Evolutionary conservation across 495 filamentous ascomycete genomes (phyloP), one percentile per base, ranked within the genome.

Genomic region (Hyaloscypha variabilis): DNA sequence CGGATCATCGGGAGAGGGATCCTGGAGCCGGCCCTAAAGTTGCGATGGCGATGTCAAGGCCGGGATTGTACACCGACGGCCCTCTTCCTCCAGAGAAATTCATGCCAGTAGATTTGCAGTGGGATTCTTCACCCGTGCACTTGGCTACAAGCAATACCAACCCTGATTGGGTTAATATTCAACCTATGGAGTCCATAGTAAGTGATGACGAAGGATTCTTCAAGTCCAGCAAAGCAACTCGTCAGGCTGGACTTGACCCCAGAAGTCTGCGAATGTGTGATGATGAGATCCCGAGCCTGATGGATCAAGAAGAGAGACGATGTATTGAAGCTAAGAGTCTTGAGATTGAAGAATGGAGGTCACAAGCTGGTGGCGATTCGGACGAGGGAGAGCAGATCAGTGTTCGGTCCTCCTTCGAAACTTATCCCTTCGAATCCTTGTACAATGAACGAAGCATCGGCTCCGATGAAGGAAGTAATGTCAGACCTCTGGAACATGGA

Each of bases 231-330:
- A 58, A 64, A 36, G 42, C 19, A 17, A 73, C 71, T 21, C 71
- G 71, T 25, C 73, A 69, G 59, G 51, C 63, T 25, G 73, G 73
- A 8, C 14, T 74, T n/a, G 68, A 70, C 36, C 73, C 73, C 5
- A 63, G 73, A n/a, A 59, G 34, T 39, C 67, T 72, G 56, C 58
- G 57, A 39, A 14, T 60, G 8, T 19, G 69, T 46, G 60, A 71
- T 42, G 60, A 21, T 21, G 51, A 63, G 30, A 36, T 75, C 23
- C 70, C 64, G 17, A 74, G 31, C 28, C 52, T 75, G 39, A 72
- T 69, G 26, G 68, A 75, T 42, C 72, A 72, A 61, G 73, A 74
- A 31, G 58, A 67, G 21, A 46, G 63, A 60, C 61, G 65, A n/a
- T 66, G 65, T 14, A 49, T 71, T 26, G 67, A 65, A 0, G 23